These are phyloP conservation scores for Arxiozyma bovina DNA, from an alignment of 1,139 yeast genomes.

Conservation along the genomic window DNA sequence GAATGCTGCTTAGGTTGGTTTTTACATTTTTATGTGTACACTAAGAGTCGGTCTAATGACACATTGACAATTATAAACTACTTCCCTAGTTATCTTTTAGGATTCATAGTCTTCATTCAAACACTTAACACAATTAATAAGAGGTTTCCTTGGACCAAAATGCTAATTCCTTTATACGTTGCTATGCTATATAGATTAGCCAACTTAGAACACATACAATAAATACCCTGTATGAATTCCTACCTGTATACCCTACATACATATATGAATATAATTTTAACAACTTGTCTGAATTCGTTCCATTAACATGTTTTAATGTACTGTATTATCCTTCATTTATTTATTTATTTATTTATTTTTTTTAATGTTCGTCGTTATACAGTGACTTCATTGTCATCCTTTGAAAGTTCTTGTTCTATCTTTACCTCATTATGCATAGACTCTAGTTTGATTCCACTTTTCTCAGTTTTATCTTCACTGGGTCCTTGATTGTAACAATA, in stretches of 20 bases:
- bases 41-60: constrained; percentile 38
- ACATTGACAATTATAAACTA: constrained; percentile 34
- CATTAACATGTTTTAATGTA: too few species aligned
- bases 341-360: too few species aligned
- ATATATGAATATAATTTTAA: too few species aligned
- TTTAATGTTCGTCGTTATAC: background rate
- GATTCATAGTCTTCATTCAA: background rate
- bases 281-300: background rate
- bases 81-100: constrained; percentile 50
- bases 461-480: background rate
- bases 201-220: background rate
- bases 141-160: background rate
- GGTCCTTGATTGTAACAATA: constrained; percentile 1
- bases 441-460: background rate
- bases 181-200: background rate
- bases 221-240: background rate
- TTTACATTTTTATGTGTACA: constrained; percentile 44
- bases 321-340: too few species aligned
- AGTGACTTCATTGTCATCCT: background rate
- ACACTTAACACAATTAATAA: background rate
- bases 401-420: background rate
- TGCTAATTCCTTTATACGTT: constrained; percentile 1
- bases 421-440: background rate
- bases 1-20: constrained; percentile 49
- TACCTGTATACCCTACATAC: too few species aligned